phyloP scores from a whole-genome alignment of 2,329 filamentous ascomycete genomes.

The Monosporascus sp. region DNA sequence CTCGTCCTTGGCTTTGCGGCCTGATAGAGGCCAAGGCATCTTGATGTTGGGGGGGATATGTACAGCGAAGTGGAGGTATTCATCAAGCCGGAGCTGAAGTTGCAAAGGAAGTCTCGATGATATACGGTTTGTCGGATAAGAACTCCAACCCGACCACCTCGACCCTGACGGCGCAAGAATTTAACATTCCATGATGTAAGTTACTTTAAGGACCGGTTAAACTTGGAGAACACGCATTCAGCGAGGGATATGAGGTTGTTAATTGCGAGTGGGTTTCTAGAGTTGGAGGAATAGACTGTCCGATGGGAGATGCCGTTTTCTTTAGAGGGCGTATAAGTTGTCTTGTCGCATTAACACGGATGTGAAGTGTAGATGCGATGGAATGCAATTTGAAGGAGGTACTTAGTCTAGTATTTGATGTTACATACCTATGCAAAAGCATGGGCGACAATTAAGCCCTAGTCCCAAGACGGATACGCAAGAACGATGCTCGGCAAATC shows the following conservation, averaged over 20 bases:
- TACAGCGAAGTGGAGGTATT: slow-evolving; percentile 7
- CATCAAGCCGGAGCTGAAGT: not conserved
- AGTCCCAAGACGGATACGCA: not conserved
- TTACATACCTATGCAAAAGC: not conserved
- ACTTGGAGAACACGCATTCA: not conserved
- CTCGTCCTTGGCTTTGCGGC: slow-evolving; percentile 27
- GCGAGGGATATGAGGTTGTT: too few species aligned
- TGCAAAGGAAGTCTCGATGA: not conserved
- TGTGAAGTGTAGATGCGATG: not conserved
- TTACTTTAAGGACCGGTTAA: not conserved
- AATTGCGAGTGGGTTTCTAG: too few species aligned
- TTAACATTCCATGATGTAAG: not conserved
- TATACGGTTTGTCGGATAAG: not conserved
- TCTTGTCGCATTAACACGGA: not conserved
- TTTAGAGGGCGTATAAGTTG: not conserved
- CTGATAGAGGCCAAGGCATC: slow-evolving; percentile 33
- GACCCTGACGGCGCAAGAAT: not conserved
- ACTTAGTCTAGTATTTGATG: not conserved
- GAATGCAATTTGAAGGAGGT: not conserved
- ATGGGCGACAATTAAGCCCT: not conserved
- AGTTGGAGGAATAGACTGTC: too few species aligned
- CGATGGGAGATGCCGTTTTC: not conserved
- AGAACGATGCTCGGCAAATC: not conserved
- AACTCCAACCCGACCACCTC: too few species aligned
- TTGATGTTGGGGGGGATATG: slow-evolving; percentile 17